Evolutionary conservation across 2,329 filamentous ascomycete genomes (phyloP), one percentile per base, ranked within the genome.

Genomic region (Phaeosphaeria sp.): DNA sequence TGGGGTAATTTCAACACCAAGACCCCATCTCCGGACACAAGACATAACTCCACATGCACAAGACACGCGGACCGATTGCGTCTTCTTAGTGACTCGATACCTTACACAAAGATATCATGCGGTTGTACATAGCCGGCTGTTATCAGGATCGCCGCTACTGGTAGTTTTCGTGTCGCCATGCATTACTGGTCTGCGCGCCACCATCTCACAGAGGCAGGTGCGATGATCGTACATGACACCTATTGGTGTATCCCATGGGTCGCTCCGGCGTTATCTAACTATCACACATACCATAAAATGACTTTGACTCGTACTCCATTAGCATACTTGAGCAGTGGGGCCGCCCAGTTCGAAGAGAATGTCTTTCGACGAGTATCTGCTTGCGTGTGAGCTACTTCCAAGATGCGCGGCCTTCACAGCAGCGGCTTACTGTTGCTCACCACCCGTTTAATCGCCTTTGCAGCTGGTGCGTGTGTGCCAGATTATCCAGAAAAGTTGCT

Each of bases 401-500:
- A 21, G 21, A 44, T 44, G 42, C 10, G 18, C 2, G n/a, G 50
- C 21, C 36, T 27, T 20, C 25, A 18, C 5, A 44, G 9, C 6
- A 21, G 39, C 39, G 17, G 22, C n/a, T 21, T 30, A 2, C 21
- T 59, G 25, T 27, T 59, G 13, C 44, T 65, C 1, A 47, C 18
- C 15, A 44, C 53, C 21, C 46, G 15, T 17, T 44, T 62, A 15
- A 15, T 60, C 3, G 21, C 52, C 17, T 20, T 46, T 11, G 60
- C 53, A 23, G 33, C 47, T 3, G 50, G 54, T 20, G 59, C 62
- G 6, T 75, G 72, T 46, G 61, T 74, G 5, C 69, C 72, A 22
- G 71, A 75, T 47, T 58, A 64, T 17, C 66, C 71, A 1, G 56
- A 54, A 6, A 50, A 57, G 21, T 43, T 72, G 1, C 64, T 72